Conservation (phyloP, 2,329 filamentous ascomycete genomes). For the Fusarium sp. region DNA sequence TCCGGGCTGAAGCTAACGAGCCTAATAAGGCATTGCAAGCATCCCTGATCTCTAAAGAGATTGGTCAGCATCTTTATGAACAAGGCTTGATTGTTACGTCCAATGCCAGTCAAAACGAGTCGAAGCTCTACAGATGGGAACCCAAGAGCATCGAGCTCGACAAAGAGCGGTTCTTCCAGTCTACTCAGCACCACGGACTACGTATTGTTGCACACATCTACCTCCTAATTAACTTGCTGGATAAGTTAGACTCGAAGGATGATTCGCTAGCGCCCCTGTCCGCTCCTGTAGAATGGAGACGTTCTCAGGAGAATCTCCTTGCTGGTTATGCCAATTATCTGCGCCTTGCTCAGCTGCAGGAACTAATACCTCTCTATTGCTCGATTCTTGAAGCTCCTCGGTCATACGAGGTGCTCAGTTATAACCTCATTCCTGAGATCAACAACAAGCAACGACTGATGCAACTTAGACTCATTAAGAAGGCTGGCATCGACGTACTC, state of each 20-base stretch:
- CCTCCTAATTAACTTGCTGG: conserved; percentile 77
- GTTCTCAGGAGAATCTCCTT: conserved; percentile 80
- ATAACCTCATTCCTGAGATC: conserved; percentile 81
- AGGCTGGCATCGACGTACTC: conserved; percentile 79
- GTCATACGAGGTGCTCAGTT: conserved; percentile 79
- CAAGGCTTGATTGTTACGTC: conserved; percentile 64
- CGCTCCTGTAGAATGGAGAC: conserved; percentile 50
- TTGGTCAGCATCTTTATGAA: conserved; percentile 70
- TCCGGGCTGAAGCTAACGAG: conserved; percentile 70
- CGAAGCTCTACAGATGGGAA: conserved; percentile 48
- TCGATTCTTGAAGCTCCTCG: conserved; percentile 79
- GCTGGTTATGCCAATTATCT: conserved; percentile 87
- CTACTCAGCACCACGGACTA: conserved; percentile 74
- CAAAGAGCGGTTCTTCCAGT: conserved; percentile 65
- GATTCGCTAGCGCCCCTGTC: conserved; percentile 27
- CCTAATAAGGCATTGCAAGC: conserved; percentile 84
- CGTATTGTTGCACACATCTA: conserved; percentile 78
- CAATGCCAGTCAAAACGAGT: conserved; percentile 44
- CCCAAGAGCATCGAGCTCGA: conserved; percentile 54
- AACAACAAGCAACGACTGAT: conserved; percentile 75
- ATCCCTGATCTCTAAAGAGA: conserved; percentile 77
- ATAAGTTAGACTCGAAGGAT: conserved; percentile 63
- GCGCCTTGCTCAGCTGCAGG: conserved; percentile 78
- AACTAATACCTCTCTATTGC: conserved; percentile 89
- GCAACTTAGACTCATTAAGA: conserved; percentile 81